Evolutionary conservation across 2,329 filamentous ascomycete genomes (phyloP), one percentile per base, ranked within the genome.

Genomic region (Berkeleyomyces basicola): DNA sequence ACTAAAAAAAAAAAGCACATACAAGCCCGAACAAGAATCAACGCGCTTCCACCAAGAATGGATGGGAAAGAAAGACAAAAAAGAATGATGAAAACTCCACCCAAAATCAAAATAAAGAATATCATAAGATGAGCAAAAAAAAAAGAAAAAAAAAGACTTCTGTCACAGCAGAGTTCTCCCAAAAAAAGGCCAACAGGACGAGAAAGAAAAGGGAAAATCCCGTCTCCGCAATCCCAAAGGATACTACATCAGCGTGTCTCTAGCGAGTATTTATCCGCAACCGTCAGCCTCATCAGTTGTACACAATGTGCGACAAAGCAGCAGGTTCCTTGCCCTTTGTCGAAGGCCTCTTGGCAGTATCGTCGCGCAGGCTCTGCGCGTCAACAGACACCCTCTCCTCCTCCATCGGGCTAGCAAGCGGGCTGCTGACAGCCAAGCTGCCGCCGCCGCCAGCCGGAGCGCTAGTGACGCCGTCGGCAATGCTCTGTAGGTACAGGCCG

Each of bases 381-480:
- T 51, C 55, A 23, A 40, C 42, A 36, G 43, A 58, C 1, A 31
- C 37, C 4, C 60, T 70, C 67, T 79, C 78, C 4, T 63, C 70
- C 67, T 79, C 78, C 61, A 76, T 71, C 46, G 80, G 78, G 61
- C 82, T 86, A 2, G 80, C 80, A 44, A 90, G 72, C 11, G 85
- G 83, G 67, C 83, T 86, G 39, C 79, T 76, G 7, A 55, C 51
- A 3, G 43, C 43, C 14, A 80, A 70, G 7, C 79, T 81, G 5
- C 79, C 82, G 66, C 90, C 85, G 10, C 42, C 44, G 71, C 87
- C 92, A 23, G 23, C 2, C 23, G 23, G 23, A 2, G 23, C 23
- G 36, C 88, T 87, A 65, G 79, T 86, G 62, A 92, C 82, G 72
- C 90, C 95, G 71, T 95, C 90, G 59, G 88, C 86, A 66, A 89